These are phyloP conservation scores for Klebsormidium nitens DNA, from an alignment of 139 green algal species.

Conservation along the genomic window DNA sequence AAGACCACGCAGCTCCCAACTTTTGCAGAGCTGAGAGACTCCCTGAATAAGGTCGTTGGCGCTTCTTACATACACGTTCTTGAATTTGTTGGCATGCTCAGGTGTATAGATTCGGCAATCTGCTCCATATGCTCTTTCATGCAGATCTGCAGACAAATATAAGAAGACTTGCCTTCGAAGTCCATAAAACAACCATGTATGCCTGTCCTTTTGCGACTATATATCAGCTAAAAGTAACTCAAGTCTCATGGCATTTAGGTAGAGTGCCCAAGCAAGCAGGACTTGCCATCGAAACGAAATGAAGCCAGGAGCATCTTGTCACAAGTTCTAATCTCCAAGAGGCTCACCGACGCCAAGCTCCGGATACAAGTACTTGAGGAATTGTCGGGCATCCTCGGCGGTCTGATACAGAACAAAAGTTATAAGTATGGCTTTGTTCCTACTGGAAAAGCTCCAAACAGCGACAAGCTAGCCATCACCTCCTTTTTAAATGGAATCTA, in stretches of 20 bases:
- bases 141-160: conserved; percentile 47
- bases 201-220: neutral
- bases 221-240: conserved; percentile 1
- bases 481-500: no score
- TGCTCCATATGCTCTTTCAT: conserved; percentile 65
- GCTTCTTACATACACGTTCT: conserved; percentile 30
- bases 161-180: neutral
- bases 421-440: no score
- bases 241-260: neutral
- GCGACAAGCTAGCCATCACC: no score
- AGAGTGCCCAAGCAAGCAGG: neutral
- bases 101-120: conserved; percentile 70
- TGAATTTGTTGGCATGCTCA: conserved; percentile 44
- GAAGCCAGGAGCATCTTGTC: neutral
- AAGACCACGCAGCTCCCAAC: neutral
- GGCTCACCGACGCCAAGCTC: conserved; percentile 55
- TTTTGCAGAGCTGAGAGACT: neutral
- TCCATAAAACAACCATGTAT: neutral
- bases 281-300: conserved; percentile 1
- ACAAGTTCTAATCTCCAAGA: no score
- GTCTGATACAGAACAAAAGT: no score
- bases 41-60: neutral
- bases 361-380: conserved; percentile 75
- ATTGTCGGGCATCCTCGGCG: conserved; percentile 59
- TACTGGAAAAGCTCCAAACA: no score